These are phyloP conservation scores for Amborella trichopoda DNA, from an alignment of 164 flowering plant species.

Conservation along the genomic window DNA sequence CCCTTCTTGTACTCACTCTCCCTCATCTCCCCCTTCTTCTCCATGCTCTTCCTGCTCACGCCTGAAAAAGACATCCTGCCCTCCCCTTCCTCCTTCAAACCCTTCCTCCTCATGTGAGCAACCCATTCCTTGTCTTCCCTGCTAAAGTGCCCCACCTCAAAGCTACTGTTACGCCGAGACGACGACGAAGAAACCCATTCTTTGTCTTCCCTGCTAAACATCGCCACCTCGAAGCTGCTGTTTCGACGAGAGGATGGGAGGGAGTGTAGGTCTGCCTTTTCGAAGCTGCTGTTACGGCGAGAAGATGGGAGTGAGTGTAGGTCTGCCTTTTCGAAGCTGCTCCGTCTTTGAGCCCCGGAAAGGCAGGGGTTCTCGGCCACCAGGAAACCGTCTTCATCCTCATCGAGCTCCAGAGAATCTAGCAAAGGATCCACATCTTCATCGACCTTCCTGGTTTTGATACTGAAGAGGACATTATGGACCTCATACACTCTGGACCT, in stretches of 20 bases:
- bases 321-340: background rate
- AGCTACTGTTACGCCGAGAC: slow-evolving; percentile 59
- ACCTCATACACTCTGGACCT: slow-evolving; percentile 77
- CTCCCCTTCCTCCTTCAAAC: background rate
- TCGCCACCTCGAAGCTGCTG: background rate
- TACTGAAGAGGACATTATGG: slow-evolving; percentile 74
- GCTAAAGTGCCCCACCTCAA: slow-evolving; percentile 20
- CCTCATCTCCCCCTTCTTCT: slow-evolving; percentile 20
- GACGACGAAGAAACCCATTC: slow-evolving; percentile 6
- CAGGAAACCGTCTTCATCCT: slow-evolving; percentile 66
- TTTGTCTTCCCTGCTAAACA: background rate
- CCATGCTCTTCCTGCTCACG: slow-evolving; percentile 4
- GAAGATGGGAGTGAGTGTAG: background rate
- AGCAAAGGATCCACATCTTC: slow-evolving; percentile 33
- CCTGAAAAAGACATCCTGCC: background rate
- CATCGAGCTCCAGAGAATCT: slow-evolving; percentile 60
- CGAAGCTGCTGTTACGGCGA: background rate
- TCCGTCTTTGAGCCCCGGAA: slow-evolving; percentile 4
- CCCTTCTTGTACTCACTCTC: slow-evolving; percentile 75
- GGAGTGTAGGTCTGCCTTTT: background rate
- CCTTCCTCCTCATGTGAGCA: slow-evolving; percentile 16
- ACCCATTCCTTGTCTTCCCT: slow-evolving; percentile 53
- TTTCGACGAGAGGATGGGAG: background rate
- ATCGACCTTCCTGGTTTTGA: slow-evolving; percentile 58
- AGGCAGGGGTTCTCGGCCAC: slow-evolving; percentile 71